A percentile compares a stretch with the other conserved stretches of the same genome.
phyloP scores from a whole-genome alignment of 2,329 filamentous ascomycete species.

The Alternaria brassicicola region DNA sequence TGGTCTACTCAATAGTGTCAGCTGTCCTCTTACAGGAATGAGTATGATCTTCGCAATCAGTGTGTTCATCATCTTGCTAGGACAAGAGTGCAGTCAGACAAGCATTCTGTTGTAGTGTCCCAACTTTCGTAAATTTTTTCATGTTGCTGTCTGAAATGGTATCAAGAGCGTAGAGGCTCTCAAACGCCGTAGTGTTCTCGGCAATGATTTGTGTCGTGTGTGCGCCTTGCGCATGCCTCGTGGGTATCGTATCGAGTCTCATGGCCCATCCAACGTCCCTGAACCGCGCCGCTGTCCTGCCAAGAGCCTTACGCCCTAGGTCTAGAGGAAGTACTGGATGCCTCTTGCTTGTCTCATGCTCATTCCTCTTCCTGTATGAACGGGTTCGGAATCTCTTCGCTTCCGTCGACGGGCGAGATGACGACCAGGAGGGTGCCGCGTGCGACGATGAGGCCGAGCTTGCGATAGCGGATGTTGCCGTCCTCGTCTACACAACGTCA shows the following conservation, averaged over 20 bases:
- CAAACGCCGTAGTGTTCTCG: not conserved
- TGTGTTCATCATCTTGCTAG: not conserved
- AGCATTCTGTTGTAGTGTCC: not conserved
- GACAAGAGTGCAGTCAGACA: not conserved
- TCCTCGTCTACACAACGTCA: constrained; percentile 74
- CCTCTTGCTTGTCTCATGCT: not conserved
- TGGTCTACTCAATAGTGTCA: not conserved
- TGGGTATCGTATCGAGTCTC: constrained; percentile 7
- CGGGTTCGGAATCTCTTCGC: constrained; percentile 93
- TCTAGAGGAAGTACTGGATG: not conserved
- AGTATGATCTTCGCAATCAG: not conserved
- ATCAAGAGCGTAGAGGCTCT: not conserved
- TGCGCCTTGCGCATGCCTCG: constrained; percentile 1
- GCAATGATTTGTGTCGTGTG: not conserved
- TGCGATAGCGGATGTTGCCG: constrained; percentile 81
- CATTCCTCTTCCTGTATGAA: constrained; percentile 72
- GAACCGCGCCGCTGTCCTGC: not conserved
- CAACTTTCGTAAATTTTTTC: not conserved
- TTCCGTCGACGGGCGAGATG: constrained; percentile 91
- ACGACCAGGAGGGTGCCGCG: constrained; percentile 91
- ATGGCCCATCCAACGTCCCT: not conserved
- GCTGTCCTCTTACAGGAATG: not conserved
- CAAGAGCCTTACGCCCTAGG: not conserved
- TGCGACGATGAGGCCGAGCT: constrained; percentile 83
- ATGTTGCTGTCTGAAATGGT: not conserved